These are phyloP conservation scores for Arachnopeziza araneosa DNA, from an alignment of 2,329 filamentous ascomycete species.

Conservation along the genomic window DNA sequence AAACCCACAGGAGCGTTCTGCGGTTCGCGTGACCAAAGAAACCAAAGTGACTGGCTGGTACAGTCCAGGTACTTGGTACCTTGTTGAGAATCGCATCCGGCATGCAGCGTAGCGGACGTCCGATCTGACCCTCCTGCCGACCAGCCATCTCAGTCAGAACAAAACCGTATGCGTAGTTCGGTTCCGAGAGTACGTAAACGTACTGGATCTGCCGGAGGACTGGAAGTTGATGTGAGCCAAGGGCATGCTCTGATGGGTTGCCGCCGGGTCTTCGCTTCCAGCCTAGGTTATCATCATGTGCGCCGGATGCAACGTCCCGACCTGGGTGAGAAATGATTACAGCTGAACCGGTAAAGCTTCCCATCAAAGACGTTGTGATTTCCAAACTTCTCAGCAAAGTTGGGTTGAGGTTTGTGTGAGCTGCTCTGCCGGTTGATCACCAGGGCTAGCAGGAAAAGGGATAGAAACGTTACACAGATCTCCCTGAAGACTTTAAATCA, in stretches of 20 bases:
- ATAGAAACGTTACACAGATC: conserved; percentile 12
- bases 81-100: not conserved
- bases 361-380: too few species aligned
- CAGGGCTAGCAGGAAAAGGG: conserved; percentile 4
- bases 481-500: conserved; percentile 3
- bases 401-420: conserved; percentile 1
- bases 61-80: not conserved
- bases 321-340: too few species aligned
- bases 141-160: not conserved
- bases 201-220: not conserved
- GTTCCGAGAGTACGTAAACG: not conserved
- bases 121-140: not conserved
- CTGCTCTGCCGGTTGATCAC: conserved; percentile 3
- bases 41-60: not conserved
- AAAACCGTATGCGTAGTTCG: not conserved
- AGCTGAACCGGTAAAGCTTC: too few species aligned
- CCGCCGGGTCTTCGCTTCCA: not conserved
- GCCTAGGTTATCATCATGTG: not conserved
- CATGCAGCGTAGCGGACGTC: not conserved
- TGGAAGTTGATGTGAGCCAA: not conserved
- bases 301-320: not conserved
- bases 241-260: not conserved
- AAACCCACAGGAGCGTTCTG: not conserved
- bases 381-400: not conserved
- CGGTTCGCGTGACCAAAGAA: not conserved